Conservation (phyloP, 331 rosid genomes). For the Malus hybrid region DNA sequence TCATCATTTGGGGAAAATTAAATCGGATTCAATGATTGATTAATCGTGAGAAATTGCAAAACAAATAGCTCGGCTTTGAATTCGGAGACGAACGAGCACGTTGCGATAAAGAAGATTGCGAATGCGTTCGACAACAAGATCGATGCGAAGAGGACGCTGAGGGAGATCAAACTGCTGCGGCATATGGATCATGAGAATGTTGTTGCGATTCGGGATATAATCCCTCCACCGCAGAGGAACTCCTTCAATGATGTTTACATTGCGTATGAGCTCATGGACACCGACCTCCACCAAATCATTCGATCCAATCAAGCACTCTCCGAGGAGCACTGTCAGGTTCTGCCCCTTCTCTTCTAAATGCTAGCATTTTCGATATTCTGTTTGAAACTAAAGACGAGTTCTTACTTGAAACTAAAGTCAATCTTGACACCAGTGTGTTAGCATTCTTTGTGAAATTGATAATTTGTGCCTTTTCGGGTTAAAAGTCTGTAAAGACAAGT, state of each 20-base stretch:
- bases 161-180: conserved; percentile 98
- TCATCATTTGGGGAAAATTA: not conserved
- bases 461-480: not conserved
- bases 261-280: conserved; percentile 37
- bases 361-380: not conserved
- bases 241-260: conserved; percentile 91
- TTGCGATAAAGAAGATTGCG: conserved; percentile 95
- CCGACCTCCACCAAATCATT: conserved; percentile 81
- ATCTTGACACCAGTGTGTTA: not conserved
- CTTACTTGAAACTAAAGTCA: not conserved
- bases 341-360: not conserved
- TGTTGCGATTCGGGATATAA: conserved; percentile 91
- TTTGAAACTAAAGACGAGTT: not conserved
- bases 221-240: conserved; percentile 90
- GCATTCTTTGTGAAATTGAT: not conserved
- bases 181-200: conserved; percentile 99
- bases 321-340: conserved; percentile 99
- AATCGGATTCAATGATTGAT: not conserved
- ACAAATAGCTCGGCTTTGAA: conserved; percentile 68
- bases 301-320: conserved; percentile 94
- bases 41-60: not conserved
- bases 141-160: conserved; percentile 99
- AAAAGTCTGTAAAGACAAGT: not conserved
- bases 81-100: conserved; percentile 90
- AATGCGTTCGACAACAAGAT: conserved; percentile 96